phyloP scores from a whole-genome alignment of 371 early-diverging fungal species.

The Thermomucor indicae-seudaticae region DNA sequence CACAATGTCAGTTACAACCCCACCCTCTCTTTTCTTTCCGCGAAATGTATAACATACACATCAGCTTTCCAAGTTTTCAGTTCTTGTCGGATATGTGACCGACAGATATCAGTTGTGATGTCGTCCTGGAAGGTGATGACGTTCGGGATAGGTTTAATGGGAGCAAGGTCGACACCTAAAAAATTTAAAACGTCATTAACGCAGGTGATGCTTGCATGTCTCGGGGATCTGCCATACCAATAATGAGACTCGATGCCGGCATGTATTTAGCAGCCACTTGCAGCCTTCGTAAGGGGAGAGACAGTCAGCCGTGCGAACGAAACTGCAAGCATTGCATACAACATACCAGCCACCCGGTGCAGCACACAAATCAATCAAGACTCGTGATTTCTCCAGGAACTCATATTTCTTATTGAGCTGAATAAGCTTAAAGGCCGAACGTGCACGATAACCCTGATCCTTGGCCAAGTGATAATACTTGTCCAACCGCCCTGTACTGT shows the following conservation, averaged over 20 bases:
- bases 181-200: too few relatives aligned
- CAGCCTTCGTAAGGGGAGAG: slow-evolving; percentile 41
- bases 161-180: slow-evolving; percentile 93
- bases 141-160: slow-evolving; percentile 97
- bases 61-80: slow-evolving; percentile 99
- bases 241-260: slow-evolving; percentile 89
- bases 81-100: slow-evolving; percentile 77
- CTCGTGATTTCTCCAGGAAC: slow-evolving; percentile 89
- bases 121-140: slow-evolving; percentile 97
- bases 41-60: slow-evolving; percentile 57
- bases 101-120: slow-evolving; percentile 96
- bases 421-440: slow-evolving; percentile 99
- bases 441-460: slow-evolving; percentile 99
- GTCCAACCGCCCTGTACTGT: slow-evolving; percentile 88
- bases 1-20: neutral
- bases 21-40: neutral
- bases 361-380: slow-evolving; percentile 98
- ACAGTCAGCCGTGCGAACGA: neutral
- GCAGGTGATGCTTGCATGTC: too few relatives aligned
- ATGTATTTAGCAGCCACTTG: slow-evolving; percentile 97
- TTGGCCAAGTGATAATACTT: slow-evolving; percentile 99
- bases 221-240: slow-evolving; percentile 54
- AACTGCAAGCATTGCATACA: neutral
- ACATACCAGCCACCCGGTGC: slow-evolving; percentile 99
- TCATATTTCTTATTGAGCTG: slow-evolving; percentile 99